A percentile compares a stretch with the other conserved stretches of the same genome.
These are phyloP conservation scores for Allium fistulosum DNA, from an alignment of 106 monocot species.

Conservation along the genomic window DNA sequence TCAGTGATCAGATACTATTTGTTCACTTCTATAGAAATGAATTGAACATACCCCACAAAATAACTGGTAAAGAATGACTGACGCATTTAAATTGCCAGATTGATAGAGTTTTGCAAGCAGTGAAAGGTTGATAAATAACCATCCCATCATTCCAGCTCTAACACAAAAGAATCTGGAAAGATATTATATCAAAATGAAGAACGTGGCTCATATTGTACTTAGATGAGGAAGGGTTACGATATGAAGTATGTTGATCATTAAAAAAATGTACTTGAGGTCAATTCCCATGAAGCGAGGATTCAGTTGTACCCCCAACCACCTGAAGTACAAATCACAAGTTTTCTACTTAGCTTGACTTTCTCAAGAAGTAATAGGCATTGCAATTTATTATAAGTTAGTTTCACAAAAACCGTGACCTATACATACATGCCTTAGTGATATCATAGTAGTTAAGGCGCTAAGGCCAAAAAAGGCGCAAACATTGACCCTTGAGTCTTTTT, in stretches of 20 bases:
- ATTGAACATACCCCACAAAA: slow-evolving; percentile 66
- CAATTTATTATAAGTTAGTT: too few species aligned
- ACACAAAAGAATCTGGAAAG: slow-evolving; percentile 88
- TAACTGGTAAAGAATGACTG: slow-evolving; percentile 80
- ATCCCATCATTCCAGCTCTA: slow-evolving; percentile 98
- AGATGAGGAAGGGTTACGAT: neutral
- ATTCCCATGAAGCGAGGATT: slow-evolving; percentile 90
- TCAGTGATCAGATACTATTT: slow-evolving; percentile 11
- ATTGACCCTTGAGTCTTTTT: too few species aligned
- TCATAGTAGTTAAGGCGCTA: too few species aligned
- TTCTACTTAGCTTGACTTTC: too few species aligned
- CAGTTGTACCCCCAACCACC: slow-evolving; percentile 97
- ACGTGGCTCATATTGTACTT: neutral
- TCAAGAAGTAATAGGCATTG: too few species aligned
- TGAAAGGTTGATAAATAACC: slow-evolving; percentile 95
- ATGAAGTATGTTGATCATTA: neutral
- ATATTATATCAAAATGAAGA: neutral
- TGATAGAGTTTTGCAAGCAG: slow-evolving; percentile 62
- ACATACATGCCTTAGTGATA: neutral
- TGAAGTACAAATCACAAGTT: neutral
- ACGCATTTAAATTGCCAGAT: slow-evolving; percentile 54
- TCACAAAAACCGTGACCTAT: neutral
- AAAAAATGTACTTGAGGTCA: slow-evolving; percentile 84
- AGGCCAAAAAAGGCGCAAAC: too few species aligned
- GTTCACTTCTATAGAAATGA: slow-evolving; percentile 4